These are phyloP conservation scores for Penicillium palitans DNA, from an alignment of 2,329 filamentous ascomycete genomes.

Conservation along the genomic window DNA sequence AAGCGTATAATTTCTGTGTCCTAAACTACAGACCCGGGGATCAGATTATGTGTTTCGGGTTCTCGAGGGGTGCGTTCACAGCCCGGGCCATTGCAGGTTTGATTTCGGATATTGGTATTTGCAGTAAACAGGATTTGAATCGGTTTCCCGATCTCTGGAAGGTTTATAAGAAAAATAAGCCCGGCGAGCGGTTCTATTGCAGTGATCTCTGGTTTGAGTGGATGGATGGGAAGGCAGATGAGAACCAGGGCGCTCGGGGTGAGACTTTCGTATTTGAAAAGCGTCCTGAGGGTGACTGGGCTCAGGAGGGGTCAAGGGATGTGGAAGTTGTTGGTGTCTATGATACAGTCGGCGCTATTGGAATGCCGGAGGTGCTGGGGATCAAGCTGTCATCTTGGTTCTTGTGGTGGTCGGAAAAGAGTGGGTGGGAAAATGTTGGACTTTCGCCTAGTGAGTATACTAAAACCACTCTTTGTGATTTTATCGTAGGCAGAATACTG, in stretches of 20 bases:
- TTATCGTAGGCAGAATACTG: neutral
- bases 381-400: slow-evolving; percentile 15
- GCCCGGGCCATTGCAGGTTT: slow-evolving; percentile 24
- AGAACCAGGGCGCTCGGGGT: slow-evolving; percentile 18
- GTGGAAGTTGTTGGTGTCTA: slow-evolving; percentile 36
- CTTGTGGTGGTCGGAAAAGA: neutral
- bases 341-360: slow-evolving; percentile 37
- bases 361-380: slow-evolving; percentile 30
- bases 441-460: slow-evolving; percentile 20
- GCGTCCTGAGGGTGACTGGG: slow-evolving; percentile 14
- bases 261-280: slow-evolving; percentile 16
- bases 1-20: slow-evolving; percentile 26
- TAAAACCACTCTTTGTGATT: neutral
- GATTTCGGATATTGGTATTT: slow-evolving; percentile 26
- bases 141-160: slow-evolving; percentile 23
- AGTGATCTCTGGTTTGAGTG: slow-evolving; percentile 26
- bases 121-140: slow-evolving; percentile 18
- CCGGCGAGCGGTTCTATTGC: slow-evolving; percentile 19
- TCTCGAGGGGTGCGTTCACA: slow-evolving; percentile 23
- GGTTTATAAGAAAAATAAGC: slow-evolving; percentile 18
- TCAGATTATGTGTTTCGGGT: slow-evolving; percentile 26
- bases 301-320: slow-evolving; percentile 16
- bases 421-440: slow-evolving; percentile 20
- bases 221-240: slow-evolving; percentile 23
- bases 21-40: slow-evolving; percentile 22